A percentile compares a stretch with the other conserved stretches of the same genome.
These are phyloP conservation scores for Agrocybe praecox DNA, from an alignment of 768 basidiomycete genomes.

Conservation along the genomic window DNA sequence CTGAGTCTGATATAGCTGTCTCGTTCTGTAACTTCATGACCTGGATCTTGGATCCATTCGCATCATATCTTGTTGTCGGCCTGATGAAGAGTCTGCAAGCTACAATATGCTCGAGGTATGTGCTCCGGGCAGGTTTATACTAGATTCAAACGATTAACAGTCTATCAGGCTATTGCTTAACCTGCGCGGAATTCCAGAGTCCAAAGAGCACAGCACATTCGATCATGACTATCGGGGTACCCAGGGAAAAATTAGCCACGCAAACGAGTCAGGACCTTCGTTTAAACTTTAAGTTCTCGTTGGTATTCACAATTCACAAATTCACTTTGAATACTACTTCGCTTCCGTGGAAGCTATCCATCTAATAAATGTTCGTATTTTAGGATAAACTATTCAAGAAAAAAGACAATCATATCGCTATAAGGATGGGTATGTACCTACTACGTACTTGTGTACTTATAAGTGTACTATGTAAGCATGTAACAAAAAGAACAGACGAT, in stretches of 20 bases:
- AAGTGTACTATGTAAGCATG: not conserved
- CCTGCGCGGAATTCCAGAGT: constrained; percentile 22
- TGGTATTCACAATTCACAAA: too few species aligned
- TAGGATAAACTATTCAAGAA: not conserved
- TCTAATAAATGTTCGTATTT: not conserved
- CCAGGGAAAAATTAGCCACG: too few species aligned
- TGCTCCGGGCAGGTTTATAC: not conserved
- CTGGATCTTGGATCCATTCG: constrained; percentile 26
- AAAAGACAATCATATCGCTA: not conserved
- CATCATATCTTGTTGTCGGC: constrained; percentile 25
- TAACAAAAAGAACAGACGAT: not conserved
- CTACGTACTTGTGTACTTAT: not conserved
- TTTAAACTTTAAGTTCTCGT: too few species aligned
- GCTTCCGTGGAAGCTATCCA: too few species aligned
- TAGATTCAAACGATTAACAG: too few species aligned
- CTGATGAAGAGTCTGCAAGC: constrained; percentile 26
- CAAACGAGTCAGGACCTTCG: too few species aligned
- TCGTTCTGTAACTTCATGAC: constrained; percentile 26
- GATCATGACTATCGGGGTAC: constrained; percentile 9
- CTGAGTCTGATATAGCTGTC: too few species aligned
- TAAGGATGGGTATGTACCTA: constrained; percentile 1
- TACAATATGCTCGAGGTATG: constrained; percentile 29
- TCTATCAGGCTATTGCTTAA: constrained; percentile 22
- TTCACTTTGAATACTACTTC: too few species aligned
- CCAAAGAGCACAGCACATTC: constrained; percentile 8